Evolutionary conservation across 495 filamentous ascomycete genomes (phyloP).

Genomic region (Neurospora discreta): DNA sequence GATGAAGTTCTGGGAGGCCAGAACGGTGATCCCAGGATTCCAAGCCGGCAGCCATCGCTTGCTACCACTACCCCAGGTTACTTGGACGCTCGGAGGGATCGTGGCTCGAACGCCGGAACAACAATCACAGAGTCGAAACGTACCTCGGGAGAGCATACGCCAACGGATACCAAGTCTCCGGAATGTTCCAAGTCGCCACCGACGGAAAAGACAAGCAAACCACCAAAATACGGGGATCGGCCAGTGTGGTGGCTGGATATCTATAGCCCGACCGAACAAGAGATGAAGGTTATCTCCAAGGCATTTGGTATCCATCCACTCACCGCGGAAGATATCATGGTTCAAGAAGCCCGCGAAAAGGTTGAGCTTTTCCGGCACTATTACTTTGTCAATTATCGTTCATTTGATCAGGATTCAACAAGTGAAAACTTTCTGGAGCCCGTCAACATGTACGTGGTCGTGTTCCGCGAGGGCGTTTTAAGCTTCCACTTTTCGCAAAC

Average conservation of each 20-base stretch:
- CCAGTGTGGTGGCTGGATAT: slow-evolving; percentile 96
- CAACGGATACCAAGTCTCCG: slow-evolving; percentile 14
- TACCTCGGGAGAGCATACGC: slow-evolving; percentile 8
- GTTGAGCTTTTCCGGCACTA: slow-evolving; percentile 95
- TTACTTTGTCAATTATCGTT: slow-evolving; percentile 96
- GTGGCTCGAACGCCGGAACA: background rate
- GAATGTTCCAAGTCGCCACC: slow-evolving; percentile 15
- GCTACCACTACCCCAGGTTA: slow-evolving; percentile 16
- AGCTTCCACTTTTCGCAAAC: slow-evolving; percentile 93
- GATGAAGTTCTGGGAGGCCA: slow-evolving; percentile 14
- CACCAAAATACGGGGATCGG: slow-evolving; percentile 69
- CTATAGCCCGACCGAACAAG: slow-evolving; percentile 75
- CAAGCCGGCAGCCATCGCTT: slow-evolving; percentile 25
- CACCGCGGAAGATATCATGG: slow-evolving; percentile 92
- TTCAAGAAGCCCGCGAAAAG: slow-evolving; percentile 94
- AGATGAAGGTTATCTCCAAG: slow-evolving; percentile 86
- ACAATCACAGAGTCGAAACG: slow-evolving; percentile 7
- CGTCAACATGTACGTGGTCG: slow-evolving; percentile 94
- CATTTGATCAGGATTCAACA: slow-evolving; percentile 86
- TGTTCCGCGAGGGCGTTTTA: slow-evolving; percentile 89
- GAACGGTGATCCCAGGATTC: slow-evolving; percentile 17
- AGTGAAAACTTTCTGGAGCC: slow-evolving; percentile 86
- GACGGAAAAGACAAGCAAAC: slow-evolving; percentile 24
- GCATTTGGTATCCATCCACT: slow-evolving; percentile 91
- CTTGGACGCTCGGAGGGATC: slow-evolving; percentile 11